These are phyloP conservation scores for Diplodia mutila DNA, from an alignment of 2,329 filamentous ascomycete species.

Conservation along the genomic window DNA sequence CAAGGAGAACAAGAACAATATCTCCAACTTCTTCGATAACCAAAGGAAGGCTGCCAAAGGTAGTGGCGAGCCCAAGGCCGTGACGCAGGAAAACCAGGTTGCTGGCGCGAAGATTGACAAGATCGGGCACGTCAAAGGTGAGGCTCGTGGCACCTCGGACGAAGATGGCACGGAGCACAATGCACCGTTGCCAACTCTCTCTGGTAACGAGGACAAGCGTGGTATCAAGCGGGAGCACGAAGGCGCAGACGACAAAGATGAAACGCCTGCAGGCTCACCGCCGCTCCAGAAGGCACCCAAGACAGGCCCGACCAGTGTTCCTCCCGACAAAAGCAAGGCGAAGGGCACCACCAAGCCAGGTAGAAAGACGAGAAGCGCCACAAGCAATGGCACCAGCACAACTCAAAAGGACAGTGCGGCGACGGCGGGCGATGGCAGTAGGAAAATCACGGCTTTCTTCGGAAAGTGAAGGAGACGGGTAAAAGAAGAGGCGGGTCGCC, in stretches of 20 bases:
- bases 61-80: slow-evolving; percentile 28
- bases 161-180: slow-evolving; percentile 55
- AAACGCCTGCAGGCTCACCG: slow-evolving; percentile 30
- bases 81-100: slow-evolving; percentile 34
- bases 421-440: slow-evolving; percentile 50
- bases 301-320: slow-evolving; percentile 14
- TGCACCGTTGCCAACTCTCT: slow-evolving; percentile 50
- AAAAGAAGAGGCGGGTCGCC: slow-evolving; percentile 18
- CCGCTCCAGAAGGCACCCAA: slow-evolving; percentile 39
- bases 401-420: slow-evolving; percentile 29
- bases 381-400: slow-evolving; percentile 57
- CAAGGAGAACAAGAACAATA: slow-evolving; percentile 87
- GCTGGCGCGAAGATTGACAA: slow-evolving; percentile 24
- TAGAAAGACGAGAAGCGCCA: slow-evolving; percentile 58
- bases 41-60: slow-evolving; percentile 38
- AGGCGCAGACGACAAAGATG: slow-evolving; percentile 41
- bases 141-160: slow-evolving; percentile 49
- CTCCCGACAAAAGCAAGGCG: slow-evolving; percentile 28
- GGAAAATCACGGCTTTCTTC: slow-evolving; percentile 64
- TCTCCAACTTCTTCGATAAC: slow-evolving; percentile 87
- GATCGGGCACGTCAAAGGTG: slow-evolving; percentile 38
- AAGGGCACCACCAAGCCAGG: slow-evolving; percentile 34
- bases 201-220: slow-evolving; percentile 30
- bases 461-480: slow-evolving; percentile 42
- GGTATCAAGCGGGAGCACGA: slow-evolving; percentile 55